Conservation (phyloP, 768 basidiomycete genomes). For the Astraeus odoratus region DNA sequence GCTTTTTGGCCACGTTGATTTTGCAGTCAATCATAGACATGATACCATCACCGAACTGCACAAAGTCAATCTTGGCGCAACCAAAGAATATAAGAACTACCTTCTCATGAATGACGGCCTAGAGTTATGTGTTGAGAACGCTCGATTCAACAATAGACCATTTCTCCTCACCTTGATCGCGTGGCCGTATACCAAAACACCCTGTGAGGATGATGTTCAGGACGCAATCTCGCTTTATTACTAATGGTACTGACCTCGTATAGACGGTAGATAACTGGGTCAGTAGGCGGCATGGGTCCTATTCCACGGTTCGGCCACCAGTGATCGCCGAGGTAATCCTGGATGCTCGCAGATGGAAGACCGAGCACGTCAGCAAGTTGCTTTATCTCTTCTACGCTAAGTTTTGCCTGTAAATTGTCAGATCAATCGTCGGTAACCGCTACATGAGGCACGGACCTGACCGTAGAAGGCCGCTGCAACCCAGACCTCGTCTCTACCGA, state of each 20-base stretch:
- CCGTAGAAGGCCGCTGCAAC: constrained; percentile 78
- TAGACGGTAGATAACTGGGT: constrained; percentile 75
- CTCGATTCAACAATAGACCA: background rate
- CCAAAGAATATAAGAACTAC: constrained; percentile 20
- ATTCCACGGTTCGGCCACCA: constrained; percentile 73
- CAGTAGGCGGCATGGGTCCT: constrained; percentile 65
- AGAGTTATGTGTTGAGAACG: background rate
- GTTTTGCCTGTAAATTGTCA: constrained; percentile 49
- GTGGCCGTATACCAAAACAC: constrained; percentile 70
- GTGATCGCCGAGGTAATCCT: constrained; percentile 46
- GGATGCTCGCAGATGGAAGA: constrained; percentile 32
- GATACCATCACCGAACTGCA: constrained; percentile 77
- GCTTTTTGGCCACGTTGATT: constrained; percentile 59
- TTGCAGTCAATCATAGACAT: constrained; percentile 88
- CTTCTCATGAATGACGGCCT: constrained; percentile 78
- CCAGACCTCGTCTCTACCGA: constrained; percentile 76
- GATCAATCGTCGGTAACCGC: background rate
- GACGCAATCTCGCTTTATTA: background rate
- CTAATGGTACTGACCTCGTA: constrained; percentile 49
- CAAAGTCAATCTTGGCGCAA: background rate
- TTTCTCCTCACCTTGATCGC: constrained; percentile 56
- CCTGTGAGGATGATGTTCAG: constrained; percentile 27
- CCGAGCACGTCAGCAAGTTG: constrained; percentile 46
- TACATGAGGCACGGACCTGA: constrained; percentile 40
- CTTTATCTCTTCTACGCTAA: constrained; percentile 50